Base-by-base conservation (phyloP, 2,329 filamentous ascomycete genomes). In the Calonectria pseudoreteaudii region DNA sequence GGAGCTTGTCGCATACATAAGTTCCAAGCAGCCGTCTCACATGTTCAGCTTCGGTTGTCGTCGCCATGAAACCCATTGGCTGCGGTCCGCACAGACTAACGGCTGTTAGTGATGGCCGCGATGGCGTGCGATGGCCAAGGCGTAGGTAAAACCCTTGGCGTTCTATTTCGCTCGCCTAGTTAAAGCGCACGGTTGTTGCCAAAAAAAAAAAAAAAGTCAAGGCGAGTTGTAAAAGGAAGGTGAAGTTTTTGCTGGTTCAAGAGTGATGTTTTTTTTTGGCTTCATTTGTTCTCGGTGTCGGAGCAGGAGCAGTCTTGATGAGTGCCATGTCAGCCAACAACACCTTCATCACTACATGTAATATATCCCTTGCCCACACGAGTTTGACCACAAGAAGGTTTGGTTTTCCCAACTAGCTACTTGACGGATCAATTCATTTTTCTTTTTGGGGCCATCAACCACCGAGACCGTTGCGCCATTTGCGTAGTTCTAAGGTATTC, bases 81-180 rank as follows among this genome's bases (percentile, higher is more conserved):
- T 47, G 58, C 36, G 13, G 26, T 44, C 23, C 31, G 16, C 20
- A 52, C 36, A 68, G 60, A 4, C 71, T 73, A 73, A 73, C 71
- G 71, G 71, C 30, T 69, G 50, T 60, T 68, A 67, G 66, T 41
- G 60, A 58, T 73, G 71, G 71, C 66, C 41, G 71, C 38, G 44
- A 73, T 73, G 66, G 67, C 71, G 71, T 73, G 71, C 71, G 70
- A 71, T 36, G 41, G 53, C 70, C 70, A 67, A 71, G 64, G 23
- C 64, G 38, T 26, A 31, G 38, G 38, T 26, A 31, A 31, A 18
- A 38, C 60, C 50, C 66, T 52, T 36, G 58, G 36, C 49, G 10
- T 47, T 34, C 30, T 44, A 56, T 47, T 41, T 62, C 23, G 14
- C 34, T 28, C 56, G 36, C 56, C 49, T 68, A 68, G 66, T 72